A percentile compares a stretch with the other conserved stretches of the same genome.
Conservation (phyloP, 108 stramenopile species). For the Cyclostephanos invisitatus region DNA sequence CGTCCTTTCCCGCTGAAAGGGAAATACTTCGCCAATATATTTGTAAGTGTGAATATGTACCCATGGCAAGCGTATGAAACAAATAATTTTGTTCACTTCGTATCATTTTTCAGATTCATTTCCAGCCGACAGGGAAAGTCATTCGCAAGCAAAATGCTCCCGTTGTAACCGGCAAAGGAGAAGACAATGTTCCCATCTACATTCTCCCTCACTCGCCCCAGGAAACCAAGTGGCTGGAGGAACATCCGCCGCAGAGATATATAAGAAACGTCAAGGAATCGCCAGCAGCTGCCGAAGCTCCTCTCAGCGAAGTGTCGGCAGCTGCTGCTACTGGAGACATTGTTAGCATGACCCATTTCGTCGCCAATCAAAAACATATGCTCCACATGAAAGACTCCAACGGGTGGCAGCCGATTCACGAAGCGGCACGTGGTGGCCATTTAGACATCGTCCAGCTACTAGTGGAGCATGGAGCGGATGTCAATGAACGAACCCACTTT, state of each 20-base stretch:
- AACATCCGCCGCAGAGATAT: constrained; percentile 28
- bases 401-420: constrained; percentile 55
- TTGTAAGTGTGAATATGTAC: constrained; percentile 60
- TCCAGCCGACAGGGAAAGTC: constrained; percentile 46
- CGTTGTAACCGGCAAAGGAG: constrained; percentile 30
- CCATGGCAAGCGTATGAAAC: constrained; percentile 53
- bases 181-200: constrained; percentile 44
- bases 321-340: constrained; percentile 44
- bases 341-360: constrained; percentile 29
- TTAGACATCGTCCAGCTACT: constrained; percentile 36
- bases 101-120: constrained; percentile 34
- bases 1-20: constrained; percentile 88
- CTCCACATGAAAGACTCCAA: constrained; percentile 48
- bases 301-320: constrained; percentile 35
- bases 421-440: constrained; percentile 50
- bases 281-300: constrained; percentile 41
- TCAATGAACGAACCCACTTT: constrained; percentile 38
- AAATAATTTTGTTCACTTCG: neutral
- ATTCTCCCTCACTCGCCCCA: constrained; percentile 44
- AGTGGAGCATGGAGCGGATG: constrained; percentile 36
- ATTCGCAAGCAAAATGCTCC: constrained; percentile 35
- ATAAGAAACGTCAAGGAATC: constrained; percentile 19
- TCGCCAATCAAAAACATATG: constrained; percentile 26
- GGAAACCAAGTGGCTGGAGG: constrained; percentile 37
- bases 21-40: constrained; percentile 81